Evolutionary conservation across 2,329 filamentous ascomycete genomes (phyloP).

Genomic region (Cladorrhinum sp.): DNA sequence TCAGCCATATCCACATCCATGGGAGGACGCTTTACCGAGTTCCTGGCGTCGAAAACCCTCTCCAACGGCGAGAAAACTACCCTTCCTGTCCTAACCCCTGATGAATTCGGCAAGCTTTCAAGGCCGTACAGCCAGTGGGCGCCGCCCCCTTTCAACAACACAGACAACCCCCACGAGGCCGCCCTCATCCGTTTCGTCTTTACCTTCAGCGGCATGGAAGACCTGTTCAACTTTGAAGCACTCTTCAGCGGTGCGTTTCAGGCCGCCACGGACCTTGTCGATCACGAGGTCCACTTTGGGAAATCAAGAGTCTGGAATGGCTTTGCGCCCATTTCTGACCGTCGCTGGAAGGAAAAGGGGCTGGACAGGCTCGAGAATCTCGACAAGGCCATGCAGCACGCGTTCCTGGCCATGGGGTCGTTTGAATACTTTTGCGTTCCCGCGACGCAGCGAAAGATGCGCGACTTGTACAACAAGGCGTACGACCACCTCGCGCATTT

Average conservation of each 20-base stretch:
- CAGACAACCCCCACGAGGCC: constrained; percentile 2
- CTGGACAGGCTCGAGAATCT: constrained; percentile 11
- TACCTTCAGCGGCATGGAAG: constrained; percentile 6
- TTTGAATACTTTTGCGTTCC: constrained; percentile 12
- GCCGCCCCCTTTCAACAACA: constrained; percentile 16
- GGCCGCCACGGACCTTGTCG: not conserved
- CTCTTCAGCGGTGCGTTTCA: not conserved
- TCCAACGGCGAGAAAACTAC: not conserved
- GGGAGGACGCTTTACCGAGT: not conserved
- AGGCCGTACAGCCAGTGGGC: constrained; percentile 14
- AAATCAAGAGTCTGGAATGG: constrained; percentile 10
- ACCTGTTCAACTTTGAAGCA: constrained; percentile 3
- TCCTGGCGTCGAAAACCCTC: not conserved
- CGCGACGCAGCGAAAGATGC: not conserved
- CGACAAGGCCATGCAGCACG: constrained; percentile 9
- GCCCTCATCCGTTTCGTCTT: constrained; percentile 5
- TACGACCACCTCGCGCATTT: constrained; percentile 10
- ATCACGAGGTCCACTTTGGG: constrained; percentile 1
- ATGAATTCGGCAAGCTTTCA: not conserved
- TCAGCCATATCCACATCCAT: not conserved
- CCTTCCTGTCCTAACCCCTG: not conserved
- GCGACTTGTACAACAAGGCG: constrained; percentile 9
- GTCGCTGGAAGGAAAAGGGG: constrained; percentile 15
- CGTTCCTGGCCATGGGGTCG: not conserved
- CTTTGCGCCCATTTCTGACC: constrained; percentile 12